A percentile compares a stretch with the other conserved stretches of the same genome.
These are phyloP conservation scores for Aspergillus spinulosporus DNA, from an alignment of 2,329 filamentous ascomycete genomes.

Conservation along the genomic window DNA sequence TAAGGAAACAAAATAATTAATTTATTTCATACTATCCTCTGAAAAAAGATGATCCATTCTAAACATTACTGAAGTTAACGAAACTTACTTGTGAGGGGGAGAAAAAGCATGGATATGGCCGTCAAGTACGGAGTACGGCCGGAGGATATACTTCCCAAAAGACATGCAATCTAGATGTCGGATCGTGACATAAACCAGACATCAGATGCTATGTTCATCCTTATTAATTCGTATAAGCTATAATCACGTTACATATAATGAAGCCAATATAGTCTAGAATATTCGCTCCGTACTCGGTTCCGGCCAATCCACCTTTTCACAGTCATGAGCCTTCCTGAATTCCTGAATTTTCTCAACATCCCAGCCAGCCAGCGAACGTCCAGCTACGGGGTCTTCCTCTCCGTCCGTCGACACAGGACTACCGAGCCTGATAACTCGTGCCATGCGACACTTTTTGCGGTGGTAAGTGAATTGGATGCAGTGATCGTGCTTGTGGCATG, in stretches of 20 bases:
- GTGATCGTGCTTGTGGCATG: constrained; percentile 26
- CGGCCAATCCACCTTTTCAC: constrained; percentile 17
- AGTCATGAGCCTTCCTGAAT: constrained; percentile 23
- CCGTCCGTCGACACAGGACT: constrained; percentile 12
- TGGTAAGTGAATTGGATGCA: constrained; percentile 32
- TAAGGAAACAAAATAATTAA: too few species aligned
- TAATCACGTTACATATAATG: background rate
- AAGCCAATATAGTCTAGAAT: constrained; percentile 1
- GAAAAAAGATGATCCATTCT: too few species aligned
- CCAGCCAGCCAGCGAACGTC: constrained; percentile 29
- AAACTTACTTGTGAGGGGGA: too few species aligned
- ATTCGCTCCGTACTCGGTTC: constrained; percentile 18
- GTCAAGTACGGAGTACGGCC: too few species aligned
- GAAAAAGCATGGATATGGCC: too few species aligned
- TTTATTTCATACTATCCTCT: too few species aligned
- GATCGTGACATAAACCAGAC: too few species aligned
- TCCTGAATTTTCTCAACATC: constrained; percentile 28
- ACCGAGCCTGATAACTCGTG: constrained; percentile 27
- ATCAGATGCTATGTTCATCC: too few species aligned
- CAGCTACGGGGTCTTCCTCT: background rate
- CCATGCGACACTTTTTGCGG: constrained; percentile 26
- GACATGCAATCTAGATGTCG: too few species aligned
- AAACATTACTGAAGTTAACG: too few species aligned
- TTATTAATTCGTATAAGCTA: too few species aligned
- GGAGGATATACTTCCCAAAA: too few species aligned